Evolutionary conservation across 2,329 filamentous ascomycete species (phyloP).

Genomic region (Dactylonectria estremocensis): DNA sequence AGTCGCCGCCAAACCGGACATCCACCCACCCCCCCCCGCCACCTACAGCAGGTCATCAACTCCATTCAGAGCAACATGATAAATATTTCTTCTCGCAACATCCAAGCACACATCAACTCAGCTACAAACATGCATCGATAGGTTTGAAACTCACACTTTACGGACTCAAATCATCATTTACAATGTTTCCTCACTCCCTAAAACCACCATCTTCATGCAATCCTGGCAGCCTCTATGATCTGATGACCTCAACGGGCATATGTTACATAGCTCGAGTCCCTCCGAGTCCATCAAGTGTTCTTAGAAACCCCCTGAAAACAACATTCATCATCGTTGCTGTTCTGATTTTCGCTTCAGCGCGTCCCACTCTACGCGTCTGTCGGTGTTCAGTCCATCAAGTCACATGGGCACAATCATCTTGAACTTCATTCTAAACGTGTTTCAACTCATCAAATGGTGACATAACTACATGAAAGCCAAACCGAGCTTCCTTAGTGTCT

Average conservation of each 20-base stretch:
- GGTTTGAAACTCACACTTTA: too few relatives aligned
- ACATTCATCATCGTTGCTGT: neutral
- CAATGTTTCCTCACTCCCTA: too few relatives aligned
- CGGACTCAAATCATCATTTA: too few relatives aligned
- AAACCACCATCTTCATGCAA: too few relatives aligned
- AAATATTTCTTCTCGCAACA: too few relatives aligned
- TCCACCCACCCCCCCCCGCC: neutral
- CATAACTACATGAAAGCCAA: slow-evolving; percentile 61
- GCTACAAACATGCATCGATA: too few relatives aligned
- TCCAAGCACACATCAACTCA: too few relatives aligned
- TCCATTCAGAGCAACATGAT: too few relatives aligned
- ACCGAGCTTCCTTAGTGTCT: slow-evolving; percentile 56
- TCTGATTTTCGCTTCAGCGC: neutral
- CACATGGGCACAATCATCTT: slow-evolving; percentile 20
- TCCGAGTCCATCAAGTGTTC: too few relatives aligned
- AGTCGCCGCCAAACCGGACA: slow-evolving; percentile 1
- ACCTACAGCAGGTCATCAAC: neutral
- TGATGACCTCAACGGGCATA: too few relatives aligned
- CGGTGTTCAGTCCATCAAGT: neutral
- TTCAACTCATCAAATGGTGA: slow-evolving; percentile 59
- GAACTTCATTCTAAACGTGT: slow-evolving; percentile 53
- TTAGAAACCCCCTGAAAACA: neutral
- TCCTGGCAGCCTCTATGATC: too few relatives aligned
- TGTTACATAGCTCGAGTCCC: too few relatives aligned
- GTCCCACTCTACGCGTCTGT: neutral